phyloP scores from a whole-genome alignment of 805 yeast species.

The Ogataea angusta region DNA sequence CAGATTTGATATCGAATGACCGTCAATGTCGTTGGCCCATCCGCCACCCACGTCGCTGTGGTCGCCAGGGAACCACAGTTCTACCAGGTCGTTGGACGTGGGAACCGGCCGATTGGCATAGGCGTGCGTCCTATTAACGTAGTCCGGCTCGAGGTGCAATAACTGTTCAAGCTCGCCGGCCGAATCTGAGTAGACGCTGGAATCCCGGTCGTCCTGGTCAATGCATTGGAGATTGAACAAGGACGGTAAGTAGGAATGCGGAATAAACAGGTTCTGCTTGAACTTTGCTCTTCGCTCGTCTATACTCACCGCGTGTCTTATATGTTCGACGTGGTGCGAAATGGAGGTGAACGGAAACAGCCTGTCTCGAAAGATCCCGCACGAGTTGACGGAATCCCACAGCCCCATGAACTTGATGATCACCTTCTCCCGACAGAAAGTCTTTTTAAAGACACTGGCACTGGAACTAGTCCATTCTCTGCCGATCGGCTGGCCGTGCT shows the following conservation, averaged over 20 bases:
- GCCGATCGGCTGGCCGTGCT: constrained; percentile 50
- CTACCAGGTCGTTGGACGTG: constrained; percentile 39
- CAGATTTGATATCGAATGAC: constrained; percentile 45
- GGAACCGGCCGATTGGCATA: constrained; percentile 10
- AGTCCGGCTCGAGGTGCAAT: constrained; percentile 7
- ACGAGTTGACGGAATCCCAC: constrained; percentile 68
- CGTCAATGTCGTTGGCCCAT: constrained; percentile 46
- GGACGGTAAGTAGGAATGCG: constrained; percentile 37
- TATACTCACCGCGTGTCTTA: constrained; percentile 64
- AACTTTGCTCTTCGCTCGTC: constrained; percentile 67
- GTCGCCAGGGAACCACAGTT: constrained; percentile 67
- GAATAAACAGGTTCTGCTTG: constrained; percentile 52
- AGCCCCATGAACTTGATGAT: constrained; percentile 58
- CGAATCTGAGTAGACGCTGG: neutral
- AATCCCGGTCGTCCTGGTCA: constrained; percentile 9
- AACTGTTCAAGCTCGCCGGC: constrained; percentile 1
- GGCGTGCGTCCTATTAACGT: constrained; percentile 22
- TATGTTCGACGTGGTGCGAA: constrained; percentile 50
- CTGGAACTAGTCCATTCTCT: constrained; percentile 40
- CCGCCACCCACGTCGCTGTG: constrained; percentile 73
- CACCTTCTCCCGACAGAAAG: constrained; percentile 46
- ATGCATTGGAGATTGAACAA: constrained; percentile 14
- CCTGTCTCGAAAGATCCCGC: constrained; percentile 56
- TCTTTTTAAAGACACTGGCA: constrained; percentile 50
- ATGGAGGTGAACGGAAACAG: constrained; percentile 57